Evolutionary conservation across 257 asterid genomes (phyloP).

Genomic region (Solanum chaucha): DNA sequence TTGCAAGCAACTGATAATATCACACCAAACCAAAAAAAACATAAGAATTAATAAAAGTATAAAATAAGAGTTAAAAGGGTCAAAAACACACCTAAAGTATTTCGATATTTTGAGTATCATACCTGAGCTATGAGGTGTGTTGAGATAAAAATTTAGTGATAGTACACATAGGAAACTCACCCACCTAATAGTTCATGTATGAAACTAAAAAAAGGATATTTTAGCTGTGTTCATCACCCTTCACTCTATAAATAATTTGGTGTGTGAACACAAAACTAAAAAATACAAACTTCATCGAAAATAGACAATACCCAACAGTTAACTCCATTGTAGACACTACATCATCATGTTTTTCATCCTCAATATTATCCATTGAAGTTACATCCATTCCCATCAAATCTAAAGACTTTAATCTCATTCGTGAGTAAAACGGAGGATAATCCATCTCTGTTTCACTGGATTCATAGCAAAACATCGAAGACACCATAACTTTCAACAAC

Average conservation of each 20-base stretch:
- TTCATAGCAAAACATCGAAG: neutral
- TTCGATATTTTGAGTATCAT: neutral
- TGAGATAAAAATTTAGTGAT: neutral
- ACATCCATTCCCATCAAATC: neutral
- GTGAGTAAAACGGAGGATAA: neutral
- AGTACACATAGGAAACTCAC: neutral
- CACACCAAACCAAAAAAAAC: neutral
- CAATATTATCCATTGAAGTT: neutral
- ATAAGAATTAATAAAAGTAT: neutral
- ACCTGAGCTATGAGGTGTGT: neutral
- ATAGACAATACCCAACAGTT: constrained; percentile 13
- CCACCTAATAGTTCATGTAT: neutral
- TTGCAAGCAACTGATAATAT: constrained; percentile 8
- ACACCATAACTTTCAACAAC: neutral
- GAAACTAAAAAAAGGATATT: neutral
- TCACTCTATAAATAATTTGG: neutral
- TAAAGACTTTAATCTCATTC: neutral
- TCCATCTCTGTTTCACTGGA: neutral
- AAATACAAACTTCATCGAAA: neutral
- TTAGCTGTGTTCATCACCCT: neutral
- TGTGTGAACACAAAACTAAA: neutral
- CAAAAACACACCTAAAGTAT: neutral
- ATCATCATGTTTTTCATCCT: neutral
- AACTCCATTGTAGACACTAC: constrained; percentile 12
- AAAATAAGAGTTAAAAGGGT: neutral